A percentile compares a stretch with the other conserved stretches of the same genome.
These are phyloP conservation scores for Stereocaulon alpinum DNA, from an alignment of 495 filamentous ascomycete genomes.

Conservation along the genomic window DNA sequence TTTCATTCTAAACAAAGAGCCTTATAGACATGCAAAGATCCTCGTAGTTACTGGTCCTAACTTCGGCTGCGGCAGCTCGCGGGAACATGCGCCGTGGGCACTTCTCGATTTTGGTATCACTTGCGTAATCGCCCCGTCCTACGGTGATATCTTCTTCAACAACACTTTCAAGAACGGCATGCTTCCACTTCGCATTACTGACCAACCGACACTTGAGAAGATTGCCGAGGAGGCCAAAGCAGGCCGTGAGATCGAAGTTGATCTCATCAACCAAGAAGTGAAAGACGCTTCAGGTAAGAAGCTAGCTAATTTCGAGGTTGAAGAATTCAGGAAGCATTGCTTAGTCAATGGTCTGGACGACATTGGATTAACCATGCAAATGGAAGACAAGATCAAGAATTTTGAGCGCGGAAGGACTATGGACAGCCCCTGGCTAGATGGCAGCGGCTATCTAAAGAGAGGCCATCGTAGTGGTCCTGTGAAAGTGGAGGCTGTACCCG, in stretches of 20 bases:
- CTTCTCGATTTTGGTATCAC: slow-evolving; percentile 93
- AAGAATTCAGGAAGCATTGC: slow-evolving; percentile 88
- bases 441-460: slow-evolving; percentile 70
- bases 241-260: slow-evolving; percentile 81
- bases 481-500: slow-evolving; percentile 68
- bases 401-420: slow-evolving; percentile 70
- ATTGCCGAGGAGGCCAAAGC: slow-evolving; percentile 74
- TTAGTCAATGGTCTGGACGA: slow-evolving; percentile 92
- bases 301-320: slow-evolving; percentile 73
- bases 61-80: slow-evolving; percentile 88
- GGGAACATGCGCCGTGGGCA: slow-evolving; percentile 97
- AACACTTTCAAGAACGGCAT: slow-evolving; percentile 99
- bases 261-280: slow-evolving; percentile 77
- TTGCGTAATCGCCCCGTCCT: slow-evolving; percentile 84
- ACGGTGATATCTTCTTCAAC: slow-evolving; percentile 98
- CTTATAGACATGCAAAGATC: slow-evolving; percentile 78
- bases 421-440: slow-evolving; percentile 89
- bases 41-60: slow-evolving; percentile 88
- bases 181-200: slow-evolving; percentile 72
- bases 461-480: slow-evolving; percentile 53
- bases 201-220: slow-evolving; percentile 51
- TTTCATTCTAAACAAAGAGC: slow-evolving; percentile 85
- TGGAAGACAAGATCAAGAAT: slow-evolving; percentile 74
- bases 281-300: slow-evolving; percentile 61
- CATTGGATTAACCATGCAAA: slow-evolving; percentile 87